These are phyloP conservation scores for Podila epigama DNA, from an alignment of 192 early-diverging fungal genomes.

Conservation along the genomic window DNA sequence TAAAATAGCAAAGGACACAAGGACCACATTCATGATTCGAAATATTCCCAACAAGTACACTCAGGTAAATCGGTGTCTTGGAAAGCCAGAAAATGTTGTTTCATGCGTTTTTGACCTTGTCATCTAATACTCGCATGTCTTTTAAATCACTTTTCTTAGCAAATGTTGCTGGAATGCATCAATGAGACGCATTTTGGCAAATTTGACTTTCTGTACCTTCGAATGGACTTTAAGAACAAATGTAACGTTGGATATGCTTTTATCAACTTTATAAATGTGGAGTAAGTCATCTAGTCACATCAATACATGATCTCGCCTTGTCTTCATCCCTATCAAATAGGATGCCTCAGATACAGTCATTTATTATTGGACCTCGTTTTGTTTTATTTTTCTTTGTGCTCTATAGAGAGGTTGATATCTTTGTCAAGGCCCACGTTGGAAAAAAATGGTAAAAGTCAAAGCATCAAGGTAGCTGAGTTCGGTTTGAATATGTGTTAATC, in stretches of 20 bases:
- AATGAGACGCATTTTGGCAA: slow-evolving; percentile 72
- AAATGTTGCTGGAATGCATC: slow-evolving; percentile 78
- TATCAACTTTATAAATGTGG: slow-evolving; percentile 72
- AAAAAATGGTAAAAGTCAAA: slow-evolving; percentile 80
- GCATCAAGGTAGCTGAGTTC: too few relatives aligned
- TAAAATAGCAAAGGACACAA: slow-evolving; percentile 59
- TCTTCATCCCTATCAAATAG: not conserved
- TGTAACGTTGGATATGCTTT: slow-evolving; percentile 90
- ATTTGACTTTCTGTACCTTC: slow-evolving; percentile 83
- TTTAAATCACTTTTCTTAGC: slow-evolving; percentile 49
- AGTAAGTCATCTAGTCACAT: slow-evolving; percentile 51
- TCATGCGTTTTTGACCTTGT: not conserved
- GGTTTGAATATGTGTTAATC: too few relatives aligned
- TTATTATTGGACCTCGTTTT: not conserved
- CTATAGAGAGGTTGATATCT: slow-evolving; percentile 68
- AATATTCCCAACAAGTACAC: slow-evolving; percentile 91
- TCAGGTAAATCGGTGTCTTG: slow-evolving; percentile 57
- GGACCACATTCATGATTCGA: slow-evolving; percentile 88
- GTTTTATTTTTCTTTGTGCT: not conserved
- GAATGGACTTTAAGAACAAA: slow-evolving; percentile 89
- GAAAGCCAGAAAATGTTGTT: not conserved
- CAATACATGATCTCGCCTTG: too few relatives aligned
- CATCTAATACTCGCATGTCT: not conserved
- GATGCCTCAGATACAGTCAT: not conserved
- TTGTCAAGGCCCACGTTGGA: slow-evolving; percentile 72